A percentile compares a stretch with the other conserved stretches of the same genome.
These are phyloP conservation scores for Trypanosoma avium DNA, from an alignment of 208 protist species.

Conservation along the genomic window DNA sequence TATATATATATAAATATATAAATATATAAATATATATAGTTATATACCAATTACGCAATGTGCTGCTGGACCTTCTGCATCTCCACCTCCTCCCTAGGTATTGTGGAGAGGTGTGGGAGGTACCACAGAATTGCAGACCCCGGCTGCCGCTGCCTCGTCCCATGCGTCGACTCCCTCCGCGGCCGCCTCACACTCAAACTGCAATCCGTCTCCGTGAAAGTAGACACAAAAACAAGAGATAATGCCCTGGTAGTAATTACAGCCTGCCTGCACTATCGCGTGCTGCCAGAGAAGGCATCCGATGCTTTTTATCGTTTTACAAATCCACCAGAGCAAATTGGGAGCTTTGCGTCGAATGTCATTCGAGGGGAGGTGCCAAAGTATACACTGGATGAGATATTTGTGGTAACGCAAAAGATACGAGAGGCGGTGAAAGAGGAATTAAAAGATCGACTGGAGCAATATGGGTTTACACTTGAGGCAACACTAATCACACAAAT, in stretches of 20 bases:
- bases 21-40: background rate
- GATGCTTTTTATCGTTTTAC: constrained; percentile 72
- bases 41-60: no score
- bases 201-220: constrained; percentile 34
- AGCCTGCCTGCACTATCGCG: constrained; percentile 57
- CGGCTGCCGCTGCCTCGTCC: constrained; percentile 57
- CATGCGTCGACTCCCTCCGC: constrained; percentile 44
- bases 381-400: constrained; percentile 79
- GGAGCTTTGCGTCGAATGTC: constrained; percentile 66
- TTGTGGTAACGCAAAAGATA: constrained; percentile 69
- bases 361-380: constrained; percentile 75
- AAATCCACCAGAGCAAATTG: constrained; percentile 66
- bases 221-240: constrained; percentile 85
- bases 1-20: background rate
- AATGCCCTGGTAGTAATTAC: constrained; percentile 68
- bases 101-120: constrained; percentile 71
- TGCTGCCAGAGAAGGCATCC: constrained; percentile 38
- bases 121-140: constrained; percentile 43
- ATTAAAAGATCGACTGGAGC: constrained; percentile 52
- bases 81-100: constrained; percentile 48
- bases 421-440: constrained; percentile 53
- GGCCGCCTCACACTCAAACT: constrained; percentile 53
- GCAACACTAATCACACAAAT: constrained; percentile 72
- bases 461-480: constrained; percentile 71
- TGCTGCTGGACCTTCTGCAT: constrained; percentile 60